Evolutionary conservation across 495 filamentous ascomycete genomes (phyloP).

Genomic region (Cryomyces minteri): DNA sequence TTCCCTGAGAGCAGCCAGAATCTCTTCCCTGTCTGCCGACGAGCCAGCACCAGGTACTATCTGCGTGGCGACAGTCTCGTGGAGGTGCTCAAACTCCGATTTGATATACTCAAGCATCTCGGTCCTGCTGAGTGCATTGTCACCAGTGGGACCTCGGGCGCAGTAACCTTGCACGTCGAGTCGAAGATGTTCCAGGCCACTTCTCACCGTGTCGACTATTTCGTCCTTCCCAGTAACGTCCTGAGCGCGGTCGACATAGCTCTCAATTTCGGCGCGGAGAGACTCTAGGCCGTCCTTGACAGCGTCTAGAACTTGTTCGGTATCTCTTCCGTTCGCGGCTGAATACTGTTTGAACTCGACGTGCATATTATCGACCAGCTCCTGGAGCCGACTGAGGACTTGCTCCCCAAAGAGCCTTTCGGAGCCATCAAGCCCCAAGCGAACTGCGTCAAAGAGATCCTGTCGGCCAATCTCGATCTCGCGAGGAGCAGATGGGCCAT

Average conservation of each 20-base stretch:
- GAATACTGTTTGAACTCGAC: conserved; percentile 54
- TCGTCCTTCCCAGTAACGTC: conserved; percentile 56
- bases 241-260: conserved; percentile 50
- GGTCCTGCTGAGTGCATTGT: conserved; percentile 23
- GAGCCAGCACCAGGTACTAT: conserved; percentile 1
- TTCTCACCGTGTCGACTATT: conserved; percentile 54
- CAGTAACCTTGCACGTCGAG: conserved; percentile 50
- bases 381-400: conserved; percentile 53
- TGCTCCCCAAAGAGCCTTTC: conserved; percentile 35
- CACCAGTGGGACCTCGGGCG: conserved; percentile 25
- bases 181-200: conserved; percentile 52
- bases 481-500: conserved; percentile 25
- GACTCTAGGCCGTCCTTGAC: conserved; percentile 71
- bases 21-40: conserved; percentile 10
- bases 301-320: conserved; percentile 66
- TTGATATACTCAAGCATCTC: conserved; percentile 54
- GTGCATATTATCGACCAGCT: conserved; percentile 56
- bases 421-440: conserved; percentile 36
- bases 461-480: conserved; percentile 45
- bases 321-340: conserved; percentile 53
- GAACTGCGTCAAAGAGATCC: conserved; percentile 47
- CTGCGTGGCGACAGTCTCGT: conserved; percentile 10
- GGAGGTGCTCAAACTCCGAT: conserved; percentile 51
- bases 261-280: conserved; percentile 62
- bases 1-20: conserved; percentile 15